Evolutionary conservation across 2,329 filamentous ascomycete species (phyloP).

Genomic region (Exophiala spinifera): DNA sequence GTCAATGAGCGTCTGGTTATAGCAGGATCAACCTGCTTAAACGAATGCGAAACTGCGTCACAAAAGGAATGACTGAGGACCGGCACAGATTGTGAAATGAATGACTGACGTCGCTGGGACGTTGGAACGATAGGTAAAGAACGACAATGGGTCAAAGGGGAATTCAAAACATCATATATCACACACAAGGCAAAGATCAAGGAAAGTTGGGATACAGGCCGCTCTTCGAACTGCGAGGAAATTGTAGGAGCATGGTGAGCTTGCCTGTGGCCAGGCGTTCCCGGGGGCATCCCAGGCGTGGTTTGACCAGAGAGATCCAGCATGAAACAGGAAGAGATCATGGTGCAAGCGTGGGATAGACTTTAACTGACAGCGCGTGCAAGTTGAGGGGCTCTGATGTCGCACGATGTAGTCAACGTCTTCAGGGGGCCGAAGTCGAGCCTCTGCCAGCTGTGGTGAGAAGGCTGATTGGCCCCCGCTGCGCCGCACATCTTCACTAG

Average conservation of each 20-base stretch:
- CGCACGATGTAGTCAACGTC: conserved; percentile 7
- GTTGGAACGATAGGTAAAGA: conserved; percentile 16
- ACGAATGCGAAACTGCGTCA: conserved; percentile 10
- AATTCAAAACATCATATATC: conserved; percentile 7
- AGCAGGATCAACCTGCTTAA: conserved; percentile 21
- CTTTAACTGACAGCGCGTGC: not conserved
- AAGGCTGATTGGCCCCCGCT: conserved; percentile 1
- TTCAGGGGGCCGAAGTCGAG: not conserved
- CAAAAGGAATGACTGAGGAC: conserved; percentile 8
- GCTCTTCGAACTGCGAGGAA: conserved; percentile 14
- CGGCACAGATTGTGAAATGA: conserved; percentile 14
- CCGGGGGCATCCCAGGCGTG: conserved; percentile 3
- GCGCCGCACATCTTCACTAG: not conserved
- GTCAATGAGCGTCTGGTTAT: conserved; percentile 9
- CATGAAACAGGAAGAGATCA: conserved; percentile 15
- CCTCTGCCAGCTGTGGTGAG: not conserved
- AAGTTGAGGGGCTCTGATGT: not conserved
- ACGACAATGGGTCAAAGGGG: conserved; percentile 15
- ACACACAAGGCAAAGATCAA: conserved; percentile 4
- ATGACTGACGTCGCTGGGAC: conserved; percentile 27
- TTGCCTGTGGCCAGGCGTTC: conserved; percentile 4
- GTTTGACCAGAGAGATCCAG: conserved; percentile 15
- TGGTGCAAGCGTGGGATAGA: conserved; percentile 1
- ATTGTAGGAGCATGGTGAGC: conserved; percentile 21
- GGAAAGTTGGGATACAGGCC: conserved; percentile 1